Evolutionary conservation across 2,329 filamentous ascomycete species (phyloP), one percentile per base, ranked within the genome.

Genomic region (Nakataea oryzae): DNA sequence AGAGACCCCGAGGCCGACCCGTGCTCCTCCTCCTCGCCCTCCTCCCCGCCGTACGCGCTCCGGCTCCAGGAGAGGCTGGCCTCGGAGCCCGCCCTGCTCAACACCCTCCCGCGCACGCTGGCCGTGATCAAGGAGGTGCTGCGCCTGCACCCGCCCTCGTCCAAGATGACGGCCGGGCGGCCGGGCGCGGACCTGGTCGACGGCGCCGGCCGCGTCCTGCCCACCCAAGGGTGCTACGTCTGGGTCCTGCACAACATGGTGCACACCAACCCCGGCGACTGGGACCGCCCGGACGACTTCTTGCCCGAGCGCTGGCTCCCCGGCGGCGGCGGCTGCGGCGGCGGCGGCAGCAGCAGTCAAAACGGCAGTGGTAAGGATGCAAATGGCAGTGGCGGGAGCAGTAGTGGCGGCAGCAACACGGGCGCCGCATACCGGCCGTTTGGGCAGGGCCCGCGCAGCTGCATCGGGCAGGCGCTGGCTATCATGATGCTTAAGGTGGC

Each of bases 101-200:
- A n/a, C 47, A 24, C 54, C 47, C 47, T 60, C 17, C 74, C 76
- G 0, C 85, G 82, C 68, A 83, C 81, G 3, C 73, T 72, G 11
- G 82, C 81, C 54, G 77, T 83, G 24, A 77, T 84, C 64, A 82
- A 83, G 66, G 84, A 86, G 70, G 73, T 77, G 0, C 71, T 85
- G 24, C 76, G 83, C 12, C 68, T 85, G 41, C 82, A 79, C 65
- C 81, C 81, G 1, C 77, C 82, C 1, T 81, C 79, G 0, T 76
- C 73, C 60, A 76, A 76, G 3, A 74, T 78, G 50, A 75, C 81
- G 32, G 64, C 63, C 17, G 76, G 75, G n/a, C 68, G 63, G 29
- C 64, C 65, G n/a, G 74, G 75, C 57, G 68, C 76, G 61, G 74
- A 76, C 21, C 67, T 77, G 59, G 75, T 71, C 58, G 73, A 81